These are phyloP conservation scores for Trichothecium roseum DNA, from an alignment of 2,329 filamentous ascomycete species.

Conservation along the genomic window DNA sequence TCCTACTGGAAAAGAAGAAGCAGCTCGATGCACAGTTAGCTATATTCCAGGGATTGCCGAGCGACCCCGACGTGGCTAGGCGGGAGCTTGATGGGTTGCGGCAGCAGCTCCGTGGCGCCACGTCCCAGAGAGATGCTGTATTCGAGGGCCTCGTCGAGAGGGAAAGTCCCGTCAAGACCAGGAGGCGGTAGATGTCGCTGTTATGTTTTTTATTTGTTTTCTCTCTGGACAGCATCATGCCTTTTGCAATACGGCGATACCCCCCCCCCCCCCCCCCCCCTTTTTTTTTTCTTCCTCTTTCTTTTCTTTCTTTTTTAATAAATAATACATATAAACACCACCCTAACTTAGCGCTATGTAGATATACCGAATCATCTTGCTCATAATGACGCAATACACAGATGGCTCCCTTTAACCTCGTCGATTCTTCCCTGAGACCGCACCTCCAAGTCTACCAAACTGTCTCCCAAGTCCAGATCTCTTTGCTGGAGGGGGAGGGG, in stretches of 20 bases:
- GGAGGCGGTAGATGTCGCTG: constrained; percentile 11
- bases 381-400: too few relatives aligned
- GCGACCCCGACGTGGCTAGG: constrained; percentile 57
- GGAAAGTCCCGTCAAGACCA: constrained; percentile 40
- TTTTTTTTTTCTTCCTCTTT: too few relatives aligned
- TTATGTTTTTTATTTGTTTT: too few relatives aligned
- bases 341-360: neutral
- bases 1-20: constrained; percentile 46
- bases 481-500: constrained; percentile 37
- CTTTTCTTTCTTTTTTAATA: too few relatives aligned
- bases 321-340: neutral
- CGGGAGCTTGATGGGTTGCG: constrained; percentile 60
- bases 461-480: constrained; percentile 55
- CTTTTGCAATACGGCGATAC: too few relatives aligned
- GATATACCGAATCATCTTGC: neutral
- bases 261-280: too few relatives aligned
- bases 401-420: constrained; percentile 27
- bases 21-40: constrained; percentile 51
- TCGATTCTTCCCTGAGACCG: constrained; percentile 54
- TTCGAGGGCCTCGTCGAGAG: constrained; percentile 64
- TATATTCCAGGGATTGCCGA: constrained; percentile 62
- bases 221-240: too few relatives aligned
- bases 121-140: constrained; percentile 54
- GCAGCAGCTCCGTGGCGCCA: constrained; percentile 50
- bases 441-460: constrained; percentile 61